Evolutionary conservation across 2,329 filamentous ascomycete genomes (phyloP).

Genomic region (Fusarium robinianum): DNA sequence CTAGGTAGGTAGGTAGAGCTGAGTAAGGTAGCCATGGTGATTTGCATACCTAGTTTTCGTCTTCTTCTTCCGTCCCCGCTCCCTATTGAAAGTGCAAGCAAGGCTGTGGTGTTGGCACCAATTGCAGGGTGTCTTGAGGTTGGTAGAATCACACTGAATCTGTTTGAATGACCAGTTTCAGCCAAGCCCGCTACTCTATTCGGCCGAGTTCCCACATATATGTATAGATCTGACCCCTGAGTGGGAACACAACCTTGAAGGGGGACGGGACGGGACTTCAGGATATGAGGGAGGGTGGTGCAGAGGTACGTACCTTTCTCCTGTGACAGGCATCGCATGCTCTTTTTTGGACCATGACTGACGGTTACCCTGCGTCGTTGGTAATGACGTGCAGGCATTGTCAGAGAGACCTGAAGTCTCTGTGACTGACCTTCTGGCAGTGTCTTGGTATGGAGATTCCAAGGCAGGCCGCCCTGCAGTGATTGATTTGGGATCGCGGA

Average conservation of each 20-base stretch:
- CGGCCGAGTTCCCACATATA: no score
- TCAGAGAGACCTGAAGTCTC: neutral
- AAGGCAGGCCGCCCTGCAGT: no score
- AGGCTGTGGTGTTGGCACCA: constrained; percentile 34
- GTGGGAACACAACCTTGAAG: no score
- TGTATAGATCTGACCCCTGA: no score
- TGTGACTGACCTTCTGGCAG: neutral
- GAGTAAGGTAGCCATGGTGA: neutral
- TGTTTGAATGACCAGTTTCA: constrained; percentile 12
- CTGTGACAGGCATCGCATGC: constrained; percentile 33
- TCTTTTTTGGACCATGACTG: constrained; percentile 22
- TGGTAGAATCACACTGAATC: constrained; percentile 31
- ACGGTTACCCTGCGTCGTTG: neutral
- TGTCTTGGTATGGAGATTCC: constrained; percentile 1
- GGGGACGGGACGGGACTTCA: neutral
- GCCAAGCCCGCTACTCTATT: no score
- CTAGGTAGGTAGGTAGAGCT: neutral
- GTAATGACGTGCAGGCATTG: constrained; percentile 1
- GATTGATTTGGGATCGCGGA: no score
- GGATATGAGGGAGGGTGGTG: neutral
- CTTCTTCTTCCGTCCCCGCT: constrained; percentile 30
- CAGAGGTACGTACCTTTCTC: constrained; percentile 28
- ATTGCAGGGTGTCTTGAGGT: constrained; percentile 18
- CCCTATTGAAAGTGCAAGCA: constrained; percentile 32
- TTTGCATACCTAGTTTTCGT: constrained; percentile 18